Conservation (phyloP, 2,329 filamentous ascomycete genomes). For the Ophiostoma quercus region DNA sequence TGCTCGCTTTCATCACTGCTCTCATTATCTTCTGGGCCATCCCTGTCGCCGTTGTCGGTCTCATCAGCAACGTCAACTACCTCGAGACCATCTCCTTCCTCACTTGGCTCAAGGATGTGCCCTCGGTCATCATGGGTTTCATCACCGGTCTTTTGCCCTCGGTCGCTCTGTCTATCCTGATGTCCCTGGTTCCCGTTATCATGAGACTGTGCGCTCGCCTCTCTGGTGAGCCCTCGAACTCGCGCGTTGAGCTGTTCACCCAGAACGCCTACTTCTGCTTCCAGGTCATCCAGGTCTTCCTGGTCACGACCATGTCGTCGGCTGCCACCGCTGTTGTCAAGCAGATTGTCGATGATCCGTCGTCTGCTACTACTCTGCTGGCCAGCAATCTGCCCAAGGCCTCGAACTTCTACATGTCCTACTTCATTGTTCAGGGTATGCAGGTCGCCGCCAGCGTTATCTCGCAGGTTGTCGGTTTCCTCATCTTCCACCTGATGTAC, state of each 20-base stretch:
- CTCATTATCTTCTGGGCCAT: conserved; percentile 84
- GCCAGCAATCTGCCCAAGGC: conserved; percentile 71
- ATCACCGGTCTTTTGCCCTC: conserved; percentile 80
- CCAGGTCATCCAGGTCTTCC: conserved; percentile 80
- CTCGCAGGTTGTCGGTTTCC: conserved; percentile 64
- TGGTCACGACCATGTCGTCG: conserved; percentile 75
- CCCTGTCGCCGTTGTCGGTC: conserved; percentile 71
- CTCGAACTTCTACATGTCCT: conserved; percentile 92
- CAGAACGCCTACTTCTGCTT: conserved; percentile 90
- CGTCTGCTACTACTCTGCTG: conserved; percentile 57
- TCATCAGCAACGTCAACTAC: conserved; percentile 76
- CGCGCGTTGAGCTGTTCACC: conserved; percentile 78
- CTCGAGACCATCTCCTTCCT: conserved; percentile 64
- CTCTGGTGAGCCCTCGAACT: conserved; percentile 72
- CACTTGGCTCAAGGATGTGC: conserved; percentile 65
- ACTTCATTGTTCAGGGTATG: conserved; percentile 88
- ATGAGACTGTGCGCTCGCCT: conserved; percentile 75
- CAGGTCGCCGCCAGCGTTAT: conserved; percentile 70
- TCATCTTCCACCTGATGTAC: conserved; percentile 69
- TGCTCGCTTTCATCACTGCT: conserved; percentile 66
- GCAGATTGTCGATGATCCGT: conserved; percentile 59
- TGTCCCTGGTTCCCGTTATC: conserved; percentile 78
- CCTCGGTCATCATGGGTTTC: conserved; percentile 66
- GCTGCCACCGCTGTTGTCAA: conserved; percentile 66
- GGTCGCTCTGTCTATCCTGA: conserved; percentile 72